A percentile compares a stretch with the other conserved stretches of the same genome.
Conservation (phyloP, 2,329 filamentous ascomycete genomes). For the Talaromyces albobiverticillius region DNA sequence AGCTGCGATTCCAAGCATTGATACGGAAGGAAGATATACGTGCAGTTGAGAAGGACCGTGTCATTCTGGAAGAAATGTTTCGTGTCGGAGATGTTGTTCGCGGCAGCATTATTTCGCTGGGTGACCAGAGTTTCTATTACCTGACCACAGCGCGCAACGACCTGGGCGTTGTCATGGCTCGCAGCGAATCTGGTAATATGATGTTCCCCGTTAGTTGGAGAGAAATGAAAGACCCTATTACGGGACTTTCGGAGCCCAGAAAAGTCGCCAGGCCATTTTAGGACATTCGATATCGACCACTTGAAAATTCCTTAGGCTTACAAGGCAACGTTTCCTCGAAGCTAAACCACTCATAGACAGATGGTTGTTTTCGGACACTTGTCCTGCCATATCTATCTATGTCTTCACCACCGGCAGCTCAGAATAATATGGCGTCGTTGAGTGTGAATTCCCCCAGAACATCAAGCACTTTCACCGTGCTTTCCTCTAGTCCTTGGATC, state of each 20-base stretch:
- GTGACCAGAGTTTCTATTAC: slow-evolving; percentile 94
- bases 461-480: too few relatives aligned
- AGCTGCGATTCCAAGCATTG: slow-evolving; percentile 71
- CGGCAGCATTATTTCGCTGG: slow-evolving; percentile 82
- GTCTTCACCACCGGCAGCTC: too few relatives aligned
- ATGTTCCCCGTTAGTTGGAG: slow-evolving; percentile 96
- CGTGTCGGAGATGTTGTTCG: slow-evolving; percentile 88
- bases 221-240: slow-evolving; percentile 83
- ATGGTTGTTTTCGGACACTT: not conserved
- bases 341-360: not conserved
- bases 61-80: slow-evolving; percentile 87
- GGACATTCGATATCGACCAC: not conserved
- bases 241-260: slow-evolving; percentile 70
- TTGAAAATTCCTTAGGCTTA: not conserved
- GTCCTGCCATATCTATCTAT: too few relatives aligned
- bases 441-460: too few relatives aligned
- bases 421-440: too few relatives aligned
- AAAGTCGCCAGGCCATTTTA: slow-evolving; percentile 94
- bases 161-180: slow-evolving; percentile 89
- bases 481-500: too few relatives aligned
- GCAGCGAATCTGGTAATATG: slow-evolving; percentile 79
- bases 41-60: slow-evolving; percentile 92
- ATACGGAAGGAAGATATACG: slow-evolving; percentile 88
- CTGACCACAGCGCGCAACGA: slow-evolving; percentile 89
- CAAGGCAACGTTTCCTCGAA: slow-evolving; percentile 3